Evolutionary conservation across 2,329 filamentous ascomycete species (phyloP).

Genomic region (Bipolaris oryzae): DNA sequence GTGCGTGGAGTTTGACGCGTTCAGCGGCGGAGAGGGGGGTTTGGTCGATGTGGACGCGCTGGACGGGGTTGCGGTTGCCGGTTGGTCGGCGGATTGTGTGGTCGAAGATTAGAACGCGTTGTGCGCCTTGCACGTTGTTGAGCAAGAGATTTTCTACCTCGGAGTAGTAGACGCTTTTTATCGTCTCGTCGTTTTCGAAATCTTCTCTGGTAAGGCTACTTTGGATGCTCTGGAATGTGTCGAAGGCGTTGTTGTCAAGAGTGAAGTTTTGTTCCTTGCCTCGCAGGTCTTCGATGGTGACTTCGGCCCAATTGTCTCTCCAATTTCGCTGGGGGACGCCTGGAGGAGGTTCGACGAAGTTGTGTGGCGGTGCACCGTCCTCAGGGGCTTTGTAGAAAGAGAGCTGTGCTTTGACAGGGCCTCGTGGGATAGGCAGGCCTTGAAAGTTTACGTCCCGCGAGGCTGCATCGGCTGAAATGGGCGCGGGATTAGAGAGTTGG

Average conservation of each 20-base stretch:
- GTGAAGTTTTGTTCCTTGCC: conserved; percentile 69
- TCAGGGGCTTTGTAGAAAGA: conserved; percentile 40
- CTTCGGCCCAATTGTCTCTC: conserved; percentile 53
- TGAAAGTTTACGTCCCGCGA: conserved; percentile 42
- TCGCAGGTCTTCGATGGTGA: conserved; percentile 74
- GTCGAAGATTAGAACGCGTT: conserved; percentile 78
- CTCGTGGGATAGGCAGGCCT: conserved; percentile 37
- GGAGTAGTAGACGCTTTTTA: conserved; percentile 78
- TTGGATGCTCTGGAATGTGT: conserved; percentile 64
- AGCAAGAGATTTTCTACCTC: conserved; percentile 78
- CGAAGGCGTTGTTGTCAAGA: conserved; percentile 78
- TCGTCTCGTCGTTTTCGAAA: conserved; percentile 72
- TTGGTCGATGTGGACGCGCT: conserved; percentile 81
- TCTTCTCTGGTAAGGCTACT: conserved; percentile 59
- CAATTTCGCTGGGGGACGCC: conserved; percentile 72
- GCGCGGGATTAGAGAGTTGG: conserved; percentile 41
- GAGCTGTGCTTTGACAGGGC: conserved; percentile 31
- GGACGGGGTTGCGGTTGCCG: conserved; percentile 71
- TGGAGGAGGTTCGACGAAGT: conserved; percentile 68
- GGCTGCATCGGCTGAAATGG: conserved; percentile 32
- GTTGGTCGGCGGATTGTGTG: conserved; percentile 80
- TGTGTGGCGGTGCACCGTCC: conserved; percentile 37
- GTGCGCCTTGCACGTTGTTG: conserved; percentile 67
- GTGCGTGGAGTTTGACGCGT: conserved; percentile 71
- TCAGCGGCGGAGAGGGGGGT: conserved; percentile 68